Evolutionary conservation across 208 protist genomes (phyloP).

Genomic region (Acanthamoeba lenticulata): DNA sequence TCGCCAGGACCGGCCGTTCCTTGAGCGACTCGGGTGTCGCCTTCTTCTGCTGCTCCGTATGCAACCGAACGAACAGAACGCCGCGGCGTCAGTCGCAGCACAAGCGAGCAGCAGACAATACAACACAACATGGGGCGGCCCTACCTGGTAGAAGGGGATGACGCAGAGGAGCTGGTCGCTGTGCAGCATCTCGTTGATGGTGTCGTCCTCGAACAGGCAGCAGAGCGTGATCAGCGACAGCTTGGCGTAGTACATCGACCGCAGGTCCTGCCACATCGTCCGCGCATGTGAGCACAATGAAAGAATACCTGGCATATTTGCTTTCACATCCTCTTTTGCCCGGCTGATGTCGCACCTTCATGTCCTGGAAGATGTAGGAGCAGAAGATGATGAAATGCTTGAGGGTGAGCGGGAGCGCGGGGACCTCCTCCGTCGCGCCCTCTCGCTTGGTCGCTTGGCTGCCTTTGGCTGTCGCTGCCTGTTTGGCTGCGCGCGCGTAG

Average conservation of each 20-base stretch:
- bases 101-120: not conserved
- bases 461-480: too few species aligned
- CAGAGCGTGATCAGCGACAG: conserved; percentile 37
- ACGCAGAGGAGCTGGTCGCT: not conserved
- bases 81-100: not conserved
- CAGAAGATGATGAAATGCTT: conserved; percentile 57
- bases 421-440: not conserved
- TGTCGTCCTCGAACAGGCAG: conserved; percentile 43
- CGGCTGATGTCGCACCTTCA: not conserved
- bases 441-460: not conserved
- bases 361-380: conserved; percentile 57
- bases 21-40: conserved; percentile 1
- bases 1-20: conserved; percentile 6
- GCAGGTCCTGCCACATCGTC: not conserved
- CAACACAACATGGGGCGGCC: not conserved
- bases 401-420: not conserved
- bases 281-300: not conserved
- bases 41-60: conserved; percentile 24
- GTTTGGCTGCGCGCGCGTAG: too few species aligned
- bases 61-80: not conserved
- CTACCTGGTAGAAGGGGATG: conserved; percentile 36
- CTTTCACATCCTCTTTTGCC: not conserved
- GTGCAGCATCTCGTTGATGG: conserved; percentile 36
- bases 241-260: conserved; percentile 40
- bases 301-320: not conserved